Percentiles rank a stretch among this genome's conserved stretches.
phyloP scores from a whole-genome alignment of 352 stramenopile species.

The Pythium rishiriense region DNA sequence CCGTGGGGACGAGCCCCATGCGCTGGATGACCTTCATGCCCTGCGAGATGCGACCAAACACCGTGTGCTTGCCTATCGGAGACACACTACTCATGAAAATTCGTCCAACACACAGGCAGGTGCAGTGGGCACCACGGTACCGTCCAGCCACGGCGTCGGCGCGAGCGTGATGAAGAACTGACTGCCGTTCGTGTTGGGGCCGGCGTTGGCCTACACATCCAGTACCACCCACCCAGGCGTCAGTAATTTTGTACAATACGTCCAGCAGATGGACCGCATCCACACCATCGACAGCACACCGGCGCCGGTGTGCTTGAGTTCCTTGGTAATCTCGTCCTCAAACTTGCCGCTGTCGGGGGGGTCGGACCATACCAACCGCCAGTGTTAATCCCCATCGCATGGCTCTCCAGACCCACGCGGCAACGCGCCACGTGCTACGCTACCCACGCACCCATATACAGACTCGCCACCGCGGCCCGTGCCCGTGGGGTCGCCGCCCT shows the following conservation, averaged over 20 bases:
- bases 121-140: constrained; percentile 32
- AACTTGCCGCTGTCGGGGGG: constrained; percentile 87
- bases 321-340: constrained; percentile 91
- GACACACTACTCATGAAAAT: not conserved
- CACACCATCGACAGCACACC: constrained; percentile 90
- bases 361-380: not conserved
- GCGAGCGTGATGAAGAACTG: constrained; percentile 95
- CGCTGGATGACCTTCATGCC: constrained; percentile 94
- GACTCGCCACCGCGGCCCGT: constrained; percentile 92
- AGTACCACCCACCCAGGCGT: not conserved
- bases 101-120: not conserved
- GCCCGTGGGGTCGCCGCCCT: constrained; percentile 94
- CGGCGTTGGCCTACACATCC: constrained; percentile 85
- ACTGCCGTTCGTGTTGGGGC: constrained; percentile 91
- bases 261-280: no score
- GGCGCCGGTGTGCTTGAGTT: constrained; percentile 94
- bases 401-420: not conserved
- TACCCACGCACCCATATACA: constrained; percentile 77
- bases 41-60: constrained; percentile 91
- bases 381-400: not conserved
- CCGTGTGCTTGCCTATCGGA: constrained; percentile 88
- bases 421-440: no score
- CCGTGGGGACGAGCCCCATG: constrained; percentile 89
- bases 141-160: constrained; percentile 93
- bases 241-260: no score